Evolutionary conservation across 2,329 filamentous ascomycete genomes (phyloP).

Genomic region (Beauveria medogensis): DNA sequence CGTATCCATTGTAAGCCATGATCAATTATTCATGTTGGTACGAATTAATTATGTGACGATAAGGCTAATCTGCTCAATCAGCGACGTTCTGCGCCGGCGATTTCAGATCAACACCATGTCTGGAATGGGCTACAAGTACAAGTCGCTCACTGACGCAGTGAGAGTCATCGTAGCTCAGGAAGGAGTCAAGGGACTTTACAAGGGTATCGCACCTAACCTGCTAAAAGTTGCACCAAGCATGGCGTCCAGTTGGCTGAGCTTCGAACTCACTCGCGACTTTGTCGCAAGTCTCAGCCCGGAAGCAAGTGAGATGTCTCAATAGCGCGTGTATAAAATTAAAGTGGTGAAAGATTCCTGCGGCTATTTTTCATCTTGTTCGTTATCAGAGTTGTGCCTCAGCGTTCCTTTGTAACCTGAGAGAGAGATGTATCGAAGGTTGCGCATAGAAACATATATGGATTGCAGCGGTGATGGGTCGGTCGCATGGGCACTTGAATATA

Average conservation of each 20-base stretch:
- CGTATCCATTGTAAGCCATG: conserved; percentile 85
- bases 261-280: conserved; percentile 87
- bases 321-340: conserved; percentile 1
- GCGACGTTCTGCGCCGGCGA: conserved; percentile 82
- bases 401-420: conserved; percentile 3
- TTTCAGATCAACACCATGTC: conserved; percentile 99
- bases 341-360: not conserved
- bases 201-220: conserved; percentile 89
- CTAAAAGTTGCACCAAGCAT: conserved; percentile 97
- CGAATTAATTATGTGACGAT: not conserved
- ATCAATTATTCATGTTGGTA: not conserved
- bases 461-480: not conserved
- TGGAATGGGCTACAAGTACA: conserved; percentile 95
- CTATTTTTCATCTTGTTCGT: not conserved
- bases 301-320: conserved; percentile 17
- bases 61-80: conserved; percentile 29
- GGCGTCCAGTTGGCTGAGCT: conserved; percentile 97
- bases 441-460: conserved; percentile 7
- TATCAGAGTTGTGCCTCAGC: not conserved
- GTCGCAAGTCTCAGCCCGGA: conserved; percentile 54
- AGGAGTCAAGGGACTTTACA: conserved; percentile 80
- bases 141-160: conserved; percentile 75
- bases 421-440: not conserved
- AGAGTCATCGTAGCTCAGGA: conserved; percentile 75
- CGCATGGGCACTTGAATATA: conserved; percentile 8